Base-by-base conservation (phyloP, 2,329 filamentous ascomycete genomes). In the Ophiostoma tasmaniense region DNA sequence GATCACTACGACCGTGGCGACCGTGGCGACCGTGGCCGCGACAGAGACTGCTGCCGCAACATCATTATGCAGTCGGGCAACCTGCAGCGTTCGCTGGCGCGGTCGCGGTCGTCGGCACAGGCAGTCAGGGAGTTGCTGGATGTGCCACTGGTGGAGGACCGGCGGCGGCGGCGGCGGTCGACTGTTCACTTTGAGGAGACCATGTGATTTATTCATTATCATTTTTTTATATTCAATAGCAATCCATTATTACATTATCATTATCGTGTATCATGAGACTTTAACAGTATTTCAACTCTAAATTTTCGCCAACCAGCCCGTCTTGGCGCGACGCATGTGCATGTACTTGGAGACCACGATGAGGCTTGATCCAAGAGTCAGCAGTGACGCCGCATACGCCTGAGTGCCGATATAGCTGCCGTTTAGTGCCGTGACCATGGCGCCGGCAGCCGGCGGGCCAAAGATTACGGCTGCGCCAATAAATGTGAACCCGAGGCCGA, bases 361-460 rank as follows among this genome's bases (percentile, higher is more conserved):
- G 3, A 71, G 25, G 17, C 11, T 25, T 6, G 45, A 33, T 3
- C 72, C 73, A 6, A 79, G 73, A 22, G 83, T 70, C 69, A 85
- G 76, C 17, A 77, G 76, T 66, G 76, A 74, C 0, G 80, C 84
- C 59, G 82, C 80, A 74, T 83, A 85, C 69, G 83, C 78, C 75
- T 86, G 83, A 20, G 83, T 81, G 73, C 81, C 82, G 45, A 83
- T 70, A 74, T 83, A 86, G 8, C 76, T 73, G 0, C 83, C 83
- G 13, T 77, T 72, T 30, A 79, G 78, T 13, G 73, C 76, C 70
- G 82, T 75, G 28, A 87, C 79, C 71, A 87, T 74, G 2, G 81
- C 81, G 2, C 84, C 85, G 2, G 81, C 83, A 70, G 86, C 83
- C 0, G 85, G 83, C 4, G 84, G 81, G 0, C 85, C 85, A 2